Evolutionary conservation across 768 basidiomycete species (phyloP).

Genomic region (Leccinum longicurvipes): DNA sequence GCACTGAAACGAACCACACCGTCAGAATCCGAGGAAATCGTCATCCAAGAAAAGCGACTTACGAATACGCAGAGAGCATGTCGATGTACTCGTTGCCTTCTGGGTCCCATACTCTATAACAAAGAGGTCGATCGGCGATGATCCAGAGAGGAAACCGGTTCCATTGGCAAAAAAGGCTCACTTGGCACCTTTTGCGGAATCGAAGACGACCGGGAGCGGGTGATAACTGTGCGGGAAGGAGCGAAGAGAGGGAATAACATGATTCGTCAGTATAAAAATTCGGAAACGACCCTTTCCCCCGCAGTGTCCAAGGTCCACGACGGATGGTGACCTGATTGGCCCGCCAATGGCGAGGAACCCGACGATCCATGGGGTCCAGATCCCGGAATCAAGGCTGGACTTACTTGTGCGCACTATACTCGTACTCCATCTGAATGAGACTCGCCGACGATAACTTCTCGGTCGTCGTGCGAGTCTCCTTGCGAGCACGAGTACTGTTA

Average conservation of each 20-base stretch:
- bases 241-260: constrained; percentile 37
- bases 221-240: constrained; percentile 80
- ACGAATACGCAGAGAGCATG: constrained; percentile 98
- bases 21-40: constrained; percentile 3
- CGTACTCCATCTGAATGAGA: constrained; percentile 77
- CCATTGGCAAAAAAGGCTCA: constrained; percentile 50
- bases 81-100: constrained; percentile 97
- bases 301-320: constrained; percentile 8
- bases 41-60: constrained; percentile 32
- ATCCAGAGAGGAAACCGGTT: not conserved
- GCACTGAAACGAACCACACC: constrained; percentile 45
- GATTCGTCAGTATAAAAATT: constrained; percentile 32
- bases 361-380: not conserved
- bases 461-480: constrained; percentile 15
- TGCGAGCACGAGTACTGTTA: constrained; percentile 5
- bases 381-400: constrained; percentile 27
- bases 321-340: no score
- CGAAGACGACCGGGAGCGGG: constrained; percentile 92
- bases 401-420: constrained; percentile 88
- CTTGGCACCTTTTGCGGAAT: constrained; percentile 85
- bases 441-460: constrained; percentile 54
- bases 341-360: not conserved
- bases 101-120: constrained; percentile 83
- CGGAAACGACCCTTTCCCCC: not conserved
- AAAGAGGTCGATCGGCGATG: constrained; percentile 5